Conservation (phyloP, 2,329 filamentous ascomycete species). For the Neofusicoccum ribis region DNA sequence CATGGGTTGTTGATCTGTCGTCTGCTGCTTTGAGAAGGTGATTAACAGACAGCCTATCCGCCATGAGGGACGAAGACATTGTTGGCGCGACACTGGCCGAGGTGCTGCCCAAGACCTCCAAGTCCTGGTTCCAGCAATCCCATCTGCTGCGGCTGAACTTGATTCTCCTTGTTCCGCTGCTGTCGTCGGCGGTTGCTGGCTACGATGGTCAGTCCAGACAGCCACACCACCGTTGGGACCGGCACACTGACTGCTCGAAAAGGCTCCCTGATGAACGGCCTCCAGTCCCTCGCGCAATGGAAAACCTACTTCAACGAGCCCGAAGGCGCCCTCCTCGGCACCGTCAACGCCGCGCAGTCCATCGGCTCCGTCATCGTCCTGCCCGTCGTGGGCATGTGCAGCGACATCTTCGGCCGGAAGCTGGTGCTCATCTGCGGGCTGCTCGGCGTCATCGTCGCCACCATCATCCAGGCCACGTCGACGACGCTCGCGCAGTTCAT, state of each 20-base stretch:
- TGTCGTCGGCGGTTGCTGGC: slow-evolving; percentile 46
- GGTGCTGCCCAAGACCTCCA: slow-evolving; percentile 44
- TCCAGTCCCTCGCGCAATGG: slow-evolving; percentile 23
- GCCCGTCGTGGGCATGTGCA: slow-evolving; percentile 13
- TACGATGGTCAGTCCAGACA: slow-evolving; percentile 42
- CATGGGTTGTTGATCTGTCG: too few relatives aligned
- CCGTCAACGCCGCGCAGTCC: slow-evolving; percentile 22
- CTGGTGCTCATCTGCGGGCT: slow-evolving; percentile 16
- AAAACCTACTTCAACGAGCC: slow-evolving; percentile 23
- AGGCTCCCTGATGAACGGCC: slow-evolving; percentile 24
- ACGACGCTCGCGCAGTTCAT: slow-evolving; percentile 21
- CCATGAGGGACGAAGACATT: slow-evolving; percentile 58
- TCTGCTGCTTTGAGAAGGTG: too few relatives aligned
- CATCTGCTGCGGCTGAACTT: slow-evolving; percentile 49
- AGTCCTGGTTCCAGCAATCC: slow-evolving; percentile 45
- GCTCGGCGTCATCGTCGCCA: slow-evolving; percentile 20
- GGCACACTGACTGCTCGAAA: neutral
- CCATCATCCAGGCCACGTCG: slow-evolving; percentile 21
- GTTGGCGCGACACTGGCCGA: slow-evolving; percentile 33
- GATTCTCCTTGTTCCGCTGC: slow-evolving; percentile 45
- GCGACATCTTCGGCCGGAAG: slow-evolving; percentile 21
- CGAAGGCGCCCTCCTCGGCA: slow-evolving; percentile 23
- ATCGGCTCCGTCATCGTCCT: slow-evolving; percentile 21
- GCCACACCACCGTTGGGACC: too few relatives aligned
- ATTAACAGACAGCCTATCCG: neutral